Percentiles rank a stretch among this genome's conserved stretches.
These are phyloP conservation scores for Penicillium crustosum DNA, from an alignment of 2,329 filamentous ascomycete genomes.

Conservation along the genomic window DNA sequence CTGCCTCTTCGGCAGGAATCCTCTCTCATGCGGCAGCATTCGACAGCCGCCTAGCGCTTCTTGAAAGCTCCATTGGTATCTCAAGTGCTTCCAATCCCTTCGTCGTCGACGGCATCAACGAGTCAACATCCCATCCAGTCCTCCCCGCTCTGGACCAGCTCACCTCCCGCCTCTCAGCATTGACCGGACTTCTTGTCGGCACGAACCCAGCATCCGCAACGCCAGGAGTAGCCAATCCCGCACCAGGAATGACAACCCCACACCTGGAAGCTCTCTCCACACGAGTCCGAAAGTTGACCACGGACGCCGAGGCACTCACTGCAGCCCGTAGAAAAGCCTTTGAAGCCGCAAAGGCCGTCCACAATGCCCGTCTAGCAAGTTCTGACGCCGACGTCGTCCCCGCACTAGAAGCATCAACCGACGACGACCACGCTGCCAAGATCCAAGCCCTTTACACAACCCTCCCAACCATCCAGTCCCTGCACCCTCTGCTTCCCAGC, in stretches of 20 bases:
- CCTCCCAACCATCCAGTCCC: conserved; percentile 80
- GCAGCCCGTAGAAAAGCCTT: conserved; percentile 45
- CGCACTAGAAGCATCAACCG: conserved; percentile 44
- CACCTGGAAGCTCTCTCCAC: conserved; percentile 47
- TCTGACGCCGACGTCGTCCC: conserved; percentile 29
- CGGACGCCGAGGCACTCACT: conserved; percentile 47
- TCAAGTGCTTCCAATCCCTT: conserved; percentile 65
- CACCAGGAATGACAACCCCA: conserved; percentile 38
- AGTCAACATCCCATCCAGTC: conserved; percentile 61
- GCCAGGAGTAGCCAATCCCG: conserved; percentile 15
- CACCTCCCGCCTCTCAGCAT: conserved; percentile 73
- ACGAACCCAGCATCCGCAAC: conserved; percentile 32
- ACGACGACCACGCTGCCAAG: conserved; percentile 74
- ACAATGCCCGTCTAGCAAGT: conserved; percentile 38
- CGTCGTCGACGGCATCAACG: conserved; percentile 48
- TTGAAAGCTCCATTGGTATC: conserved; percentile 81
- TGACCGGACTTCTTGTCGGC: conserved; percentile 55
- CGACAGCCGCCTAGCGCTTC: conserved; percentile 71
- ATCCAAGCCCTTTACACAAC: conserved; percentile 90
- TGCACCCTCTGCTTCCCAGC: conserved; percentile 80
- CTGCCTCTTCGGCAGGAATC: conserved; percentile 48
- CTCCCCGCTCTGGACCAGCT: conserved; percentile 78
- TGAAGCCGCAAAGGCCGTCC: conserved; percentile 44
- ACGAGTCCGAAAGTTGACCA: conserved; percentile 46
- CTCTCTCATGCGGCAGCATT: conserved; percentile 84